phyloP scores from a whole-genome alignment of 257 asterid species.

The Gentiana straminea region DNA sequence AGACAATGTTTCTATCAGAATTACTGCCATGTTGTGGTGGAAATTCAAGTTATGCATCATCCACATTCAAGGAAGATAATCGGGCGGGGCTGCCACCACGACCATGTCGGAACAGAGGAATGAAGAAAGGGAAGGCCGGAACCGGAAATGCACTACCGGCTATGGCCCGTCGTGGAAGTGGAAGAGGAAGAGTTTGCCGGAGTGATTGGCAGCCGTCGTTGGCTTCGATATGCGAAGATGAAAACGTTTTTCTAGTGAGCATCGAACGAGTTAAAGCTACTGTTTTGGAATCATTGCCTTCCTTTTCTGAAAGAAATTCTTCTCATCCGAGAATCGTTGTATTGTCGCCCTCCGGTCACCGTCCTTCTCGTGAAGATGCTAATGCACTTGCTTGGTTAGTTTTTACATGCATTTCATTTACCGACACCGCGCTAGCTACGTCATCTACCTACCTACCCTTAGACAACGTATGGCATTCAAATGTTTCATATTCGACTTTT shows the following conservation, averaged over 20 bases:
- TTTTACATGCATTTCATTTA: too few relatives aligned
- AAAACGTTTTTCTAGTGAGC: constrained; percentile 13
- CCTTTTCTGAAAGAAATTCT: constrained; percentile 2
- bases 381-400: too few relatives aligned
- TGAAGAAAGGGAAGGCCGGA: constrained; percentile 24
- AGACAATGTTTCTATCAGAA: constrained; percentile 45
- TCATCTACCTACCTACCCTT: too few relatives aligned
- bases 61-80: constrained; percentile 35
- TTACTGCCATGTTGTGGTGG: constrained; percentile 40
- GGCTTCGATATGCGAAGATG: constrained; percentile 23
- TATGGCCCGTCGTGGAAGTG: neutral
- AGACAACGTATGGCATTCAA: too few relatives aligned
- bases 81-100: constrained; percentile 3
- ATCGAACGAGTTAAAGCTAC: neutral
- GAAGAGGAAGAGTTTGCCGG: neutral
- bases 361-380: constrained; percentile 11
- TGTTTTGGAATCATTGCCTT: neutral
- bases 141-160: neutral
- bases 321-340: too few relatives aligned
- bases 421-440: too few relatives aligned
- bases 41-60: constrained; percentile 4
- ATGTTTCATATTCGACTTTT: too few relatives aligned
- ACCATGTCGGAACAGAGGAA: constrained; percentile 9
- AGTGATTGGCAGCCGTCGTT: constrained; percentile 33
- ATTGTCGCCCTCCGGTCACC: constrained; percentile 15